Evolutionary conservation across 257 asterid species (phyloP), one percentile per base, ranked within the genome.

Genomic region (Lycium barbarum): DNA sequence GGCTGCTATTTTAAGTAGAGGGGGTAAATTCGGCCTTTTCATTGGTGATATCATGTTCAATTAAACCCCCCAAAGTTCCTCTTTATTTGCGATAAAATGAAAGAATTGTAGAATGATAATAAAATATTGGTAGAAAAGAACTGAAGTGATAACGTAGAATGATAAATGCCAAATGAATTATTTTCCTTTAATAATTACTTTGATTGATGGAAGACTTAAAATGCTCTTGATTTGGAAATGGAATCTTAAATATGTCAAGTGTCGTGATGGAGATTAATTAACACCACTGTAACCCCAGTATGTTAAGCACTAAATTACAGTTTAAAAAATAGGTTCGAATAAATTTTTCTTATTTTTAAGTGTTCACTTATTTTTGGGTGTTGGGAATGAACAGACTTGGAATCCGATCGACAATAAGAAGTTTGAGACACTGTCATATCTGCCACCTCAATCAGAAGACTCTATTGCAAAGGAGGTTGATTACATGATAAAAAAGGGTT

Each of bases 341-440:
- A 68, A 15, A 18, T 40, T 8, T 18, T 71, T 43, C 20, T 73
- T 72, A 33, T 38, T 68, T 1, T n/a, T 18, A 10, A 65, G 2
- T 22, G 54, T 12, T 10, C 4, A n/a, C 20, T 79, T 9, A 20
- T 20, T 36, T 82, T 63, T 78, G 58, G 9, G 1, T 72, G 79
- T 9, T 40, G 22, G 22, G 5, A 40, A 71, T 36, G 78, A 49
- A 83, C 89, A 88, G 93, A 90, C 92, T 14, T 89, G 93, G 94
- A 92, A 88, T 84, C 92, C 95, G 0, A 84, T 87, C 4, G 87
- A 89, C 9, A 91, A 91, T 87, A 91, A 87, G 89, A 90, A 91
- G 85, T 86, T 90, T 61, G 91, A 90, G 84, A 91, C 93, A 14
- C 88, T 89, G 9, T 92, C 95, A 1, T 88, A 90, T 62, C 74